phyloP scores from a whole-genome alignment of 495 filamentous ascomycete species.

The Margaritispora aquatica region DNA sequence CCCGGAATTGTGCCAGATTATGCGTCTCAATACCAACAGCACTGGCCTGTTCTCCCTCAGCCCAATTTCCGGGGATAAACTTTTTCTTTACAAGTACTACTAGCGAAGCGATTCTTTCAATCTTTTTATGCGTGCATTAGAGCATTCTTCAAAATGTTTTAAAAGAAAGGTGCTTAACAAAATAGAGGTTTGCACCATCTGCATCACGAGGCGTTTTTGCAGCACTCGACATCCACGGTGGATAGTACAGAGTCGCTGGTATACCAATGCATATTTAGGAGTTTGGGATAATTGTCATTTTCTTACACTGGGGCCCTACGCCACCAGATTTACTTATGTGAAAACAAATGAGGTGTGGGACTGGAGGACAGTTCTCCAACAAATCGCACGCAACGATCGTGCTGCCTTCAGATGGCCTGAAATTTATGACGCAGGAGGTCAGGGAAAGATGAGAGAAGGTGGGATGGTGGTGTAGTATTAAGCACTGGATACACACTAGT shows the following conservation, averaged over 20 bases:
- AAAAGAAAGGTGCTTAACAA: conserved; percentile 13
- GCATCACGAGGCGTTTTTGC: conserved; percentile 14
- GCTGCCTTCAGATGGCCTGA: too few species aligned
- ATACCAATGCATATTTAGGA: conserved; percentile 19
- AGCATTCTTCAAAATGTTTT: neutral
- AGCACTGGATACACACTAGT: too few species aligned
- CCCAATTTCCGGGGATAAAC: conserved; percentile 31
- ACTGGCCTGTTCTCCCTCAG: conserved; percentile 30
- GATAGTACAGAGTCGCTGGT: conserved; percentile 3
- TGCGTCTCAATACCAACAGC: conserved; percentile 26
- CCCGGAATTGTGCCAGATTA: conserved; percentile 79
- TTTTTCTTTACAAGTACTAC: conserved; percentile 7
- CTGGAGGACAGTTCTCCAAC: too few species aligned
- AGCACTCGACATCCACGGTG: neutral
- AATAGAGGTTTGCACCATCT: conserved; percentile 8
- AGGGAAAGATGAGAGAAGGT: neutral
- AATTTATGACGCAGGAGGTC: too few species aligned
- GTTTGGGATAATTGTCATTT: conserved; percentile 2
- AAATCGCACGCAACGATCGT: too few species aligned
- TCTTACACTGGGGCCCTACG: neutral
- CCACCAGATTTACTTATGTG: neutral
- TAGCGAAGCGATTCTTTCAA: neutral
- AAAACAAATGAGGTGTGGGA: too few species aligned
- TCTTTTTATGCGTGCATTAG: conserved; percentile 8
- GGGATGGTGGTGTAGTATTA: neutral